phyloP scores from a whole-genome alignment of 2,329 filamentous ascomycete species.

The Juglanconis juglandina region DNA sequence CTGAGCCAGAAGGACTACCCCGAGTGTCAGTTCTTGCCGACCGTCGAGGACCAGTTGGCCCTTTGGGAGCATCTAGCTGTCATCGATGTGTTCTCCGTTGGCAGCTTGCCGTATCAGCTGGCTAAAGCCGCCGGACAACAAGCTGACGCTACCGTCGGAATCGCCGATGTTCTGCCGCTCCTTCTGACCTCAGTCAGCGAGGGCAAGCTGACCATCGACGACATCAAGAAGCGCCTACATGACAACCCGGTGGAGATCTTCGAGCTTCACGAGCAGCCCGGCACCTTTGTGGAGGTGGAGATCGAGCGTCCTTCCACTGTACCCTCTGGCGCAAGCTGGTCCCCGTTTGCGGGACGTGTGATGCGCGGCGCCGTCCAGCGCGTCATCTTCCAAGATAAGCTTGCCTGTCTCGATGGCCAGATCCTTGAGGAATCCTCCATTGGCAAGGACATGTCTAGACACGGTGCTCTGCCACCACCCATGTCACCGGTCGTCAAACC shows the following conservation, averaged over 20 bases:
- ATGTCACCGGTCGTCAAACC: slow-evolving; percentile 57
- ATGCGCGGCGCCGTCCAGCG: slow-evolving; percentile 70
- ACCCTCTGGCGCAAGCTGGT: slow-evolving; percentile 54
- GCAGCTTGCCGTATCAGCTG: slow-evolving; percentile 74
- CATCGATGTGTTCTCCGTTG: slow-evolving; percentile 77
- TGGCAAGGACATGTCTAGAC: slow-evolving; percentile 74
- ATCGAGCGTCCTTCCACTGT: slow-evolving; percentile 68
- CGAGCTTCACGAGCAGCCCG: slow-evolving; percentile 75
- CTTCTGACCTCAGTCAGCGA: slow-evolving; percentile 73
- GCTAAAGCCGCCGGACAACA: slow-evolving; percentile 53
- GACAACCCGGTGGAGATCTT: slow-evolving; percentile 80
- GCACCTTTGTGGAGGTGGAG: slow-evolving; percentile 70
- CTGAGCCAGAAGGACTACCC: slow-evolving; percentile 69
- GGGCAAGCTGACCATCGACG: slow-evolving; percentile 69
- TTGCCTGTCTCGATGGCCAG: slow-evolving; percentile 71
- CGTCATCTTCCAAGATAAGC: slow-evolving; percentile 71
- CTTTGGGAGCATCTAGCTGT: slow-evolving; percentile 70
- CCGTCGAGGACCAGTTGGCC: slow-evolving; percentile 64
- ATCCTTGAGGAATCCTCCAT: slow-evolving; percentile 52
- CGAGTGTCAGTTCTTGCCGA: slow-evolving; percentile 63
- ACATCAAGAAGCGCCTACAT: slow-evolving; percentile 68
- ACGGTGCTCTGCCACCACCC: slow-evolving; percentile 48
- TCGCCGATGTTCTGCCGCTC: slow-evolving; percentile 69
- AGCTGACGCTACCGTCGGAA: slow-evolving; percentile 61
- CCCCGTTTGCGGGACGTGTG: slow-evolving; percentile 66